These are phyloP conservation scores for Leccinum variicolor DNA, from an alignment of 768 basidiomycete species.

Conservation along the genomic window DNA sequence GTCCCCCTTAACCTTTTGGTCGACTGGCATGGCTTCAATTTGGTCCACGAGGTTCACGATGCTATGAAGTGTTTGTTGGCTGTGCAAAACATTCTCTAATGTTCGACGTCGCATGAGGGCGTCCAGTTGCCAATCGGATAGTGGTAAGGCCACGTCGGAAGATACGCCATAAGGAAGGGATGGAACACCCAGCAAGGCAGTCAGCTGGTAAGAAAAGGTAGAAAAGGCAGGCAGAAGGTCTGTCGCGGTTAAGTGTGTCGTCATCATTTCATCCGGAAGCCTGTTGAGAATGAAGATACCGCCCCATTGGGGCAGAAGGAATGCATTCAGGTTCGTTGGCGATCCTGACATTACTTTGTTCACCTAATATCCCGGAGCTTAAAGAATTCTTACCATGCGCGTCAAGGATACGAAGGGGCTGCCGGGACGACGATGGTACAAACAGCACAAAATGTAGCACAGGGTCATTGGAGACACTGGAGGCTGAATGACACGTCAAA, in stretches of 20 bases:
- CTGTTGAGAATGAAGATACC: slow-evolving; percentile 80
- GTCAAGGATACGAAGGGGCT: slow-evolving; percentile 68
- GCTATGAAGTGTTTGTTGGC: slow-evolving; percentile 73
- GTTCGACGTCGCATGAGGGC: slow-evolving; percentile 69
- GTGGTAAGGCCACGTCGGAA: slow-evolving; percentile 21
- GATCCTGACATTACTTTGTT: slow-evolving; percentile 36
- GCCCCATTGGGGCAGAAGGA: slow-evolving; percentile 94
- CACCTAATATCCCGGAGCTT: slow-evolving; percentile 2
- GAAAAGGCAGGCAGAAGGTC: slow-evolving; percentile 54
- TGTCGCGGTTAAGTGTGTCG: slow-evolving; percentile 30
- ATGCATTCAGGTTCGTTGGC: slow-evolving; percentile 55
- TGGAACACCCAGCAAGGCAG: slow-evolving; percentile 79
- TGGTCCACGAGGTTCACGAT: slow-evolving; percentile 82
- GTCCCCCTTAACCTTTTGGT: slow-evolving; percentile 68
- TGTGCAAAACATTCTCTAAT: slow-evolving; percentile 62
- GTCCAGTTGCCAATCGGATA: slow-evolving; percentile 81
- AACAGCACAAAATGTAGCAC: slow-evolving; percentile 92
- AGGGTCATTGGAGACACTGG: slow-evolving; percentile 89
- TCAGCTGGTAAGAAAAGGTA: slow-evolving; percentile 69
- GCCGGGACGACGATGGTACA: slow-evolving; percentile 65
- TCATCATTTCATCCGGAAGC: slow-evolving; percentile 24
- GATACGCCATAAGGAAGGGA: slow-evolving; percentile 48
- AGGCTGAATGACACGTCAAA: slow-evolving; percentile 50
- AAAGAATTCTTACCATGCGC: slow-evolving; percentile 39
- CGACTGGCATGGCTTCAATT: slow-evolving; percentile 92